Percentiles rank a stretch among this genome's conserved stretches.
Conservation (phyloP, 2,329 filamentous ascomycete species). For the Aspergillus viridinutans region DNA sequence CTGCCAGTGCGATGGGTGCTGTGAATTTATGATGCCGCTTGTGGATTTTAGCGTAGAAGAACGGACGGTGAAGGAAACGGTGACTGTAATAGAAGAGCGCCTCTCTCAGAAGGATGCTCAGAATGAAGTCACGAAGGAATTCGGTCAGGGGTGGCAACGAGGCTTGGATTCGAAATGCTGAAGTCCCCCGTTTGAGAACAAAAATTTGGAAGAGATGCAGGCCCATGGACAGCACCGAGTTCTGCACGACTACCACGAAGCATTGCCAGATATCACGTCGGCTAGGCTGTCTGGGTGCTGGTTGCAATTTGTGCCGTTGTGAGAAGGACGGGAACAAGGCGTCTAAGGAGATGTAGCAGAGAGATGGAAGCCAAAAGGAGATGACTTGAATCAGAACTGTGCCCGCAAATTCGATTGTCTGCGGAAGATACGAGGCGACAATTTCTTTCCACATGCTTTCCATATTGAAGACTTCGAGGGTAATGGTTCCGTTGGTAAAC, state of each 20-base stretch:
- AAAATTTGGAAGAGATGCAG: slow-evolving; percentile 28
- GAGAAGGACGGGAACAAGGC: slow-evolving; percentile 46
- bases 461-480: not conserved
- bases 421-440: slow-evolving; percentile 16
- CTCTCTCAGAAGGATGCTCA: slow-evolving; percentile 46
- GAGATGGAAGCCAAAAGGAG: slow-evolving; percentile 24
- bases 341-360: slow-evolving; percentile 44
- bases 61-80: slow-evolving; percentile 49
- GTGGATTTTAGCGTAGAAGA: slow-evolving; percentile 50
- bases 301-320: slow-evolving; percentile 52
- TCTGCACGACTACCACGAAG: slow-evolving; percentile 43
- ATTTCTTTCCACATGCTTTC: slow-evolving; percentile 12
- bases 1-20: slow-evolving; percentile 52
- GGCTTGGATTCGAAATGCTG: slow-evolving; percentile 38
- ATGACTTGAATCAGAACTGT: slow-evolving; percentile 21
- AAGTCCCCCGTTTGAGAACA: slow-evolving; percentile 13
- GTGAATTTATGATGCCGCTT: slow-evolving; percentile 56
- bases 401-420: slow-evolving; percentile 25
- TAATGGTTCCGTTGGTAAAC: not conserved
- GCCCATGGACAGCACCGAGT: slow-evolving; percentile 43
- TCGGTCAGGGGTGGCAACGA: slow-evolving; percentile 35
- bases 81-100: slow-evolving; percentile 55
- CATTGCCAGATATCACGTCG: slow-evolving; percentile 44
- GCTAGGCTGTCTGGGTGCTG: slow-evolving; percentile 48
- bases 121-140: slow-evolving; percentile 39